These are phyloP conservation scores for Truncatella angustata DNA, from an alignment of 2,329 filamentous ascomycete species.

Conservation along the genomic window DNA sequence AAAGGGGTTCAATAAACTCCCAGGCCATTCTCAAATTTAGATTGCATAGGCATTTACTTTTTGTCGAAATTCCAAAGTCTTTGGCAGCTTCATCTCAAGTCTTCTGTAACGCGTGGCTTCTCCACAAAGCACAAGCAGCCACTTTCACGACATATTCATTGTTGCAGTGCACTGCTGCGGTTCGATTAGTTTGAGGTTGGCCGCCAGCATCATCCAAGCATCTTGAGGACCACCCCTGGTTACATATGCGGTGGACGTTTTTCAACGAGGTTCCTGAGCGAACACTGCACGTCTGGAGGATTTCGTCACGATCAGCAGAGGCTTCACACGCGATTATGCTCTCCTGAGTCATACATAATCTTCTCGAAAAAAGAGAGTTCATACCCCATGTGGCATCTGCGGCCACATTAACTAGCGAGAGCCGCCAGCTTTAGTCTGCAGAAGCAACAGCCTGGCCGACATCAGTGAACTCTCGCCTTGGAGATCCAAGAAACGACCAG, in stretches of 20 bases:
- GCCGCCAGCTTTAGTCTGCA: not conserved
- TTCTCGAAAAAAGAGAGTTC: not conserved
- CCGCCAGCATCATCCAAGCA: not conserved
- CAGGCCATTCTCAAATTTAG: not conserved
- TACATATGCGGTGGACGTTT: no score
- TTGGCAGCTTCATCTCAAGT: not conserved
- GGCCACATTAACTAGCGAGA: conserved; percentile 3
- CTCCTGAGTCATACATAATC: conserved; percentile 2
- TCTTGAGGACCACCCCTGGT: not conserved
- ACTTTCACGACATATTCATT: not conserved
- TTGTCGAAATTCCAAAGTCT: not conserved
- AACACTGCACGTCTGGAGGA: not conserved
- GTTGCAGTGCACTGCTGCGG: no score
- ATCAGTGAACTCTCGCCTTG: not conserved
- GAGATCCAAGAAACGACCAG: not conserved
- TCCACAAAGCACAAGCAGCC: not conserved
- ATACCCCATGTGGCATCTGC: conserved; percentile 5
- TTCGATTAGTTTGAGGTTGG: no score
- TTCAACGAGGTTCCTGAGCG: no score
- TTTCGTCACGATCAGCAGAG: conserved; percentile 4
- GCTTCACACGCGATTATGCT: not conserved
- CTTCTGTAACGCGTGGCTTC: not conserved
- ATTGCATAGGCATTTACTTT: not conserved
- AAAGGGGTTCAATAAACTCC: not conserved
- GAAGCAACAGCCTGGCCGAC: not conserved